Percentiles rank a stretch among this genome's conserved stretches.
Evolutionary conservation across 306 rosid species (phyloP).

Genomic region (Herpetospermum pedunculosum): DNA sequence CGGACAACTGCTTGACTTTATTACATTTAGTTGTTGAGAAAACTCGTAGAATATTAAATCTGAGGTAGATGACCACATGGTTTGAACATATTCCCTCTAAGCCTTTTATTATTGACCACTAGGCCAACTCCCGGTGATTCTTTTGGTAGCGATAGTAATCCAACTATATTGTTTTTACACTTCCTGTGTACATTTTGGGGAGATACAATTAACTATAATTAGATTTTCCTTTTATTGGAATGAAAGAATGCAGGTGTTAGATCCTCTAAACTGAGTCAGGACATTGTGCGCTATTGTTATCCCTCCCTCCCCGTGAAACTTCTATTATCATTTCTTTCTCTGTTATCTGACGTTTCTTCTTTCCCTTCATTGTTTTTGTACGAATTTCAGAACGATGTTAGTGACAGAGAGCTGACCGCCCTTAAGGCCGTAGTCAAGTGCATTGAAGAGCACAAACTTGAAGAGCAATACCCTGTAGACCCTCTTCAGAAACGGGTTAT

Average conservation of each 20-base stretch:
- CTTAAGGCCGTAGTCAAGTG: constrained; percentile 72
- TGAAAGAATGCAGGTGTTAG: background rate
- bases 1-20: too few relatives aligned
- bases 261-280: background rate
- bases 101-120: too few relatives aligned
- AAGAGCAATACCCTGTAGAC: constrained; percentile 64
- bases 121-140: too few relatives aligned
- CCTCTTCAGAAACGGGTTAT: constrained; percentile 67
- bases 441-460: constrained; percentile 94
- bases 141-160: too few relatives aligned
- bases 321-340: background rate
- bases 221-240: background rate
- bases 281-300: background rate
- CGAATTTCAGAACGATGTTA: constrained; percentile 65
- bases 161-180: background rate
- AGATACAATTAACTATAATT: background rate
- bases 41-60: too few relatives aligned
- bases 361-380: background rate
- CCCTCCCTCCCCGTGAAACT: background rate
- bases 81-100: too few relatives aligned
- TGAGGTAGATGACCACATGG: too few relatives aligned
- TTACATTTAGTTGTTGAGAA: too few relatives aligned
- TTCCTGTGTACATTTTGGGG: background rate
- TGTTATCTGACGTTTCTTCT: background rate
- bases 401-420: constrained; percentile 79